Conservation (phyloP, 169 alveolate genomes). For the Plasmodium yoelii region DNA sequence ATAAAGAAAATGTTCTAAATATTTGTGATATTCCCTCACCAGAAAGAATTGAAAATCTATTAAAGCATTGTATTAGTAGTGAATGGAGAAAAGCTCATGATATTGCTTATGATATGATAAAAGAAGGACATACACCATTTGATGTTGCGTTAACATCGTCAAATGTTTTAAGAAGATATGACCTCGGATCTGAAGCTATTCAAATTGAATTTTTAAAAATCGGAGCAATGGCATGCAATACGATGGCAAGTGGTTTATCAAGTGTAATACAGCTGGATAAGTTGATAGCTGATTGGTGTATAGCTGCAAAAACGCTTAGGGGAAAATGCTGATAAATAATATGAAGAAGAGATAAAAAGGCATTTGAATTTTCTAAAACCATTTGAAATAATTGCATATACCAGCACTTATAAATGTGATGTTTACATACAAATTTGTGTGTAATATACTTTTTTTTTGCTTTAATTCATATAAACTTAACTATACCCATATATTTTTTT, state of each 20-base stretch:
- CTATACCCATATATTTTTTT: no score
- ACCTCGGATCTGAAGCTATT: constrained; percentile 77
- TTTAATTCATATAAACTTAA: no score
- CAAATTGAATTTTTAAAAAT: constrained; percentile 80
- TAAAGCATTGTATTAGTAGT: constrained; percentile 89
- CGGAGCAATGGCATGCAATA: constrained; percentile 81
- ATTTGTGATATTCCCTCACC: constrained; percentile 98
- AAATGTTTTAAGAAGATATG: constrained; percentile 79
- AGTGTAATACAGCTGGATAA: constrained; percentile 79
- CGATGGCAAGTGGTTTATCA: constrained; percentile 80
- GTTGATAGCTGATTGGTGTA: constrained; percentile 81
- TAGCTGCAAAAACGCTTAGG: constrained; percentile 55
- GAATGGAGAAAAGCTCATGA: constrained; percentile 91
- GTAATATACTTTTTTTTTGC: no score
- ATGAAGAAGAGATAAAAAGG: no score
- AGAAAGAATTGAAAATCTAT: constrained; percentile 90
- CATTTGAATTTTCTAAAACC: no score
- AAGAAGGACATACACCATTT: constrained; percentile 91
- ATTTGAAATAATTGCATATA: no score
- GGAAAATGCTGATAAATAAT: constrained; percentile 7
- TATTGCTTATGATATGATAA: constrained; percentile 83
- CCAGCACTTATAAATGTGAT: no score
- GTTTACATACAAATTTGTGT: no score
- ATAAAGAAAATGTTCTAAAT: constrained; percentile 93
- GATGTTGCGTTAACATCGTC: constrained; percentile 88